Base-by-base conservation (phyloP, 495 filamentous ascomycete genomes). In the Cercophora sp. region DNA sequence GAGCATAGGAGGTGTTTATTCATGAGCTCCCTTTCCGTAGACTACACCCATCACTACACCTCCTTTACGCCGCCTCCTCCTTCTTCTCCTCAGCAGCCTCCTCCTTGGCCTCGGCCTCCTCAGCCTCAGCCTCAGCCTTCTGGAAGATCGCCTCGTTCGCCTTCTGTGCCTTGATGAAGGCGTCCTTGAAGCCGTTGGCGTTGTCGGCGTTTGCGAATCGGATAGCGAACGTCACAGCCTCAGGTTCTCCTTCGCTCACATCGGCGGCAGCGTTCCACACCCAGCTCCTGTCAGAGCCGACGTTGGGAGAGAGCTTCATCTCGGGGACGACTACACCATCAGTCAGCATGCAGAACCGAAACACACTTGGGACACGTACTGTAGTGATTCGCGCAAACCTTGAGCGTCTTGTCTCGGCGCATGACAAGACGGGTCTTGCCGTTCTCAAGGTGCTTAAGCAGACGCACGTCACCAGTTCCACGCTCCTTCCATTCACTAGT, bases 351-450 rank as follows among this genome's bases (percentile, higher is more conserved):
- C 18, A 16, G 18, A 8, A 2, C 29, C 6, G 22, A 42, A 25
- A 27, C 5, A 11, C 37, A 24, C 8, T 5, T 24, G 24, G 34
- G 3, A 25, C 27, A 71, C 89, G 67, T 86, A 98, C 93, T 86
- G 73, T 99, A 99, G 79, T 99, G 94, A 77, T 99, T 99, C 66
- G 94, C 94, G 85, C 94, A 99, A 73, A 97, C 93, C 79, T 99
- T 99, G 75, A 96, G 83, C 58, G 94, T 97, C 86, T 96, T 96
- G 76, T 99, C 94, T 66, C 94, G 80, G 71, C 94, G 85, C 94
- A 99, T 99, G 61, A 99, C 93, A 57, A 99, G 79, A 54, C 94
- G 83, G 48, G 90, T 96, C 86, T 97, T 99, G 69, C 85, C 85
- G 70, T 95, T 97, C 76, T 97, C 93, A 80, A 87, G 87, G 77